Conservation (phyloP, 768 basidiomycete species). For the Clitopilus hobsonii region DNA sequence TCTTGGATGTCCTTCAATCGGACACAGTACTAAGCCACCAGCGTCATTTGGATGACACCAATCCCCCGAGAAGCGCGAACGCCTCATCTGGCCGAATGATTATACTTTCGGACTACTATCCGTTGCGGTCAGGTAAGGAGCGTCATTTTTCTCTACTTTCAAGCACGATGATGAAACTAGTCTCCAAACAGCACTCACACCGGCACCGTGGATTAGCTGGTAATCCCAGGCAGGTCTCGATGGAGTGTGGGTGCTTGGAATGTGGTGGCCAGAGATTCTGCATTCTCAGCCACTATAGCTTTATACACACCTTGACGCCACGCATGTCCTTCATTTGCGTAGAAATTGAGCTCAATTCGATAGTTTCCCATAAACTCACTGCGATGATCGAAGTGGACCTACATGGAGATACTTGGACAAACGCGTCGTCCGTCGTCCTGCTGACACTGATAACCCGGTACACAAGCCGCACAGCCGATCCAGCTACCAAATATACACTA, state of each 20-base stretch:
- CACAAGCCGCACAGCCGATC: neutral
- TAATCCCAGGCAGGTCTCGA: too few species aligned
- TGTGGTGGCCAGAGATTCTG: too few species aligned
- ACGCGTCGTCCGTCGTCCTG: neutral
- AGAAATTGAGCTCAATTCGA: neutral
- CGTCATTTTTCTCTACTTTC: too few species aligned
- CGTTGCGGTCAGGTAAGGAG: too few species aligned
- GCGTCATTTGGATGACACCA: neutral
- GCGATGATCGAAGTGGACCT: neutral
- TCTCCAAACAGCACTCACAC: too few species aligned
- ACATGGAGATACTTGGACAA: neutral
- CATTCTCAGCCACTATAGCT: too few species aligned
- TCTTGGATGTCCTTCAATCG: neutral
- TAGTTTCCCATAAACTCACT: neutral
- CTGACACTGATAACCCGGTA: neutral
- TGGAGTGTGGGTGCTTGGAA: too few species aligned
- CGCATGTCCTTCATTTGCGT: neutral
- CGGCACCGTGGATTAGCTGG: too few species aligned
- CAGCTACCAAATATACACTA: conserved; percentile 4
- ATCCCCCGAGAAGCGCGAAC: neutral
- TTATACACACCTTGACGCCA: too few species aligned
- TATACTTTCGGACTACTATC: too few species aligned
- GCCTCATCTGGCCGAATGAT: too few species aligned
- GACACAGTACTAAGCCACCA: neutral
- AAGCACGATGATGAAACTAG: too few species aligned